These are phyloP conservation scores for Fusarium sterilihyphosum DNA, from an alignment of 2,329 filamentous ascomycete genomes.

Conservation along the genomic window DNA sequence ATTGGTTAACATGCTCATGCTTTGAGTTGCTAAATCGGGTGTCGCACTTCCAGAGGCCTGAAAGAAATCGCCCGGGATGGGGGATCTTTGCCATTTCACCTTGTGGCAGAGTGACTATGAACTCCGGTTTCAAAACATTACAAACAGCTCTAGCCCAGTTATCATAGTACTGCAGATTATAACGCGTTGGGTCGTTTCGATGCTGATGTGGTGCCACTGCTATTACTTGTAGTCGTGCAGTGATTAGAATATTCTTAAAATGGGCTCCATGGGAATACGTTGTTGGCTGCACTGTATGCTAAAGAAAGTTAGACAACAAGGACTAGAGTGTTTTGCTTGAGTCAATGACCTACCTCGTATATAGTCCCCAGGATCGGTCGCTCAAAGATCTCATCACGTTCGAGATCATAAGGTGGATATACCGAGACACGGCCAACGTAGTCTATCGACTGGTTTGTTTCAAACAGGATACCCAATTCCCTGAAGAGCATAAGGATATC, in stretches of 20 bases:
- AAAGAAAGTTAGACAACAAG: rapidly evolving
- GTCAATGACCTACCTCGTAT: rapidly evolving
- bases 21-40: too few species aligned
- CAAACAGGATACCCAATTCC: background rate
- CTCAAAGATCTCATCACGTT: background rate
- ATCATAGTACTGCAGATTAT: too few species aligned
- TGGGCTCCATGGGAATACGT: rapidly evolving
- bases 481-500: background rate
- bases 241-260: rapidly evolving
- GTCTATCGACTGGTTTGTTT: background rate
- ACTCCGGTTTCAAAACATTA: too few species aligned
- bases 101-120: too few species aligned
- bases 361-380: background rate
- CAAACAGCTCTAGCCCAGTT: too few species aligned
- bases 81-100: too few species aligned
- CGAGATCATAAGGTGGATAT: background rate
- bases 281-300: background rate
- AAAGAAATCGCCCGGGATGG: too few species aligned
- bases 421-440: background rate
- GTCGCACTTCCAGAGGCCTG: too few species aligned
- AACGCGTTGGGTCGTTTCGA: rapidly evolving
- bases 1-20: too few species aligned
- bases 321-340: rapidly evolving
- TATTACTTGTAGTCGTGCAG: background rate
- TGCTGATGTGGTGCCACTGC: background rate